A percentile compares a stretch with the other conserved stretches of the same genome.
Evolutionary conservation across 371 early-diverging fungal genomes (phyloP).

Genomic region (Batkoa obscura): DNA sequence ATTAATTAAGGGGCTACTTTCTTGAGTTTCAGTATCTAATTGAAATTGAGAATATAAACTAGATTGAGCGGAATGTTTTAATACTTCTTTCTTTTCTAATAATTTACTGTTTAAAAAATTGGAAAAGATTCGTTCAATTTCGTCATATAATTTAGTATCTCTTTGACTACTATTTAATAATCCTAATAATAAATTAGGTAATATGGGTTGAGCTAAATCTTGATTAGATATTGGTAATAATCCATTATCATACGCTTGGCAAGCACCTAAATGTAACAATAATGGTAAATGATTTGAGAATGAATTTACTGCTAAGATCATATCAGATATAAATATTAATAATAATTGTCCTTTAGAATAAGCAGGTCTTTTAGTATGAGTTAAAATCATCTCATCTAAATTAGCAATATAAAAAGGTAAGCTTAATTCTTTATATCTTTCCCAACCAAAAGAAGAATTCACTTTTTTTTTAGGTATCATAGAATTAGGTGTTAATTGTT

Average conservation of each 20-base stretch:
- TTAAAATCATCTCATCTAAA: conserved; percentile 38
- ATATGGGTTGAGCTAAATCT: conserved; percentile 22
- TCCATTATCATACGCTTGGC: background rate
- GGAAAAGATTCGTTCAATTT: background rate
- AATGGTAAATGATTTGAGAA: conserved; percentile 46
- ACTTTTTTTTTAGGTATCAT: conserved; percentile 37
- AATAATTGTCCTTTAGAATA: conserved; percentile 64
- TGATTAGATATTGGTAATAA: background rate
- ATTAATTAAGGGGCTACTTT: no score
- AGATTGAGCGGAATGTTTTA: background rate
- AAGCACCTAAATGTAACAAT: conserved; percentile 27
- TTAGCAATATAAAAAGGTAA: conserved; percentile 33
- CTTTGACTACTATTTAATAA: conserved; percentile 59
- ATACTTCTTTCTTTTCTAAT: background rate
- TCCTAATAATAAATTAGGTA: conserved; percentile 61
- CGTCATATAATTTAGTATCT: conserved; percentile 31
- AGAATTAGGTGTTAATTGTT: conserved; percentile 50
- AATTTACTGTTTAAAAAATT: background rate
- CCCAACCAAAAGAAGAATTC: conserved; percentile 1
- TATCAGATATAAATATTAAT: conserved; percentile 56
- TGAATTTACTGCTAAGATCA: conserved; percentile 53
- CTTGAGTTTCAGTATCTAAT: background rate
- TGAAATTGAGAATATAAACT: background rate
- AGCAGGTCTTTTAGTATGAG: conserved; percentile 43
- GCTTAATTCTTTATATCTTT: background rate